Evolutionary conservation across 2,329 filamentous ascomycete genomes (phyloP).

Genomic region (Tothia fuscella): DNA sequence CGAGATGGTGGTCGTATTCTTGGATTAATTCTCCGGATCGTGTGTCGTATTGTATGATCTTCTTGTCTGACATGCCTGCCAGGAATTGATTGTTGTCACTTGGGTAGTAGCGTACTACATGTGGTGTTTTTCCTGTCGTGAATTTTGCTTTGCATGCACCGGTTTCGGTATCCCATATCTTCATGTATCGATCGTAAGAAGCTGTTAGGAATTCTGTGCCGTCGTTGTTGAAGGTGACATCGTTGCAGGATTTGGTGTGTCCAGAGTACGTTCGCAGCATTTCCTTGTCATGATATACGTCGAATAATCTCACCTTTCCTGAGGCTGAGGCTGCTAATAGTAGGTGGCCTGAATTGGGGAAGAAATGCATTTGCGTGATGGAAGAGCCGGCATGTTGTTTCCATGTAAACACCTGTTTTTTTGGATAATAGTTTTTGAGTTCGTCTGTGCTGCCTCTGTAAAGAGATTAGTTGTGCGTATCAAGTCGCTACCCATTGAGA

Average conservation of each 20-base stretch:
- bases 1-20: constrained; percentile 96
- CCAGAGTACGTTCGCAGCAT: constrained; percentile 84
- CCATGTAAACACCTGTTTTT: constrained; percentile 87
- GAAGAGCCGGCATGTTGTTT: constrained; percentile 69
- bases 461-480: constrained; percentile 8
- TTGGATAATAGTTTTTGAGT: constrained; percentile 82
- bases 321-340: constrained; percentile 85
- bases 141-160: constrained; percentile 80
- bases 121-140: constrained; percentile 86
- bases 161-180: constrained; percentile 96
- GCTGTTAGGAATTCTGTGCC: constrained; percentile 82
- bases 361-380: constrained; percentile 80
- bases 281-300: constrained; percentile 81
- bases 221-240: constrained; percentile 72
- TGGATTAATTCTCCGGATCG: constrained; percentile 75
- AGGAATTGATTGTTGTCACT: constrained; percentile 80
- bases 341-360: constrained; percentile 77
- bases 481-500: neutral
- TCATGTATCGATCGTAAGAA: constrained; percentile 91
- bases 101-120: constrained; percentile 90
- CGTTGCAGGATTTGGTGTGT: constrained; percentile 80
- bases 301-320: constrained; percentile 84
- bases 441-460: constrained; percentile 59
- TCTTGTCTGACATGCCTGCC: constrained; percentile 96
- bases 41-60: constrained; percentile 94